Percentiles rank a stretch among this genome's conserved stretches.
phyloP scores from a whole-genome alignment of 257 asterid genomes.

The Solanum verrucosum region DNA sequence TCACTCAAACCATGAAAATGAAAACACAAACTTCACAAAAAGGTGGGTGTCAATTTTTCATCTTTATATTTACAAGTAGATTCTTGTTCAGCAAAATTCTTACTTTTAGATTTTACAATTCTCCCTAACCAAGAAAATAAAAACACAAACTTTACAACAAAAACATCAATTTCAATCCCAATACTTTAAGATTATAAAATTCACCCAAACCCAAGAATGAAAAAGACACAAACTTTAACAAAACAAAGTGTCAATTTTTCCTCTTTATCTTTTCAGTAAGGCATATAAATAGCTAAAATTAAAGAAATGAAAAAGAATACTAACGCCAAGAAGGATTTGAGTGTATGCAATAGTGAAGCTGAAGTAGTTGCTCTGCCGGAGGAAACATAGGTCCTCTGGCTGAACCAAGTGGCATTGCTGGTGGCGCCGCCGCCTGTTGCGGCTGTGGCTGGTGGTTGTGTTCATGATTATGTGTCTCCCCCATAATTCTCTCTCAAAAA shows the following conservation, averaged over 20 bases:
- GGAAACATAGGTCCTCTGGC: constrained; percentile 77
- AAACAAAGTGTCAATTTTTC: not conserved
- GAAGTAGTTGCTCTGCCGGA: constrained; percentile 89
- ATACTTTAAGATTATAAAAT: not conserved
- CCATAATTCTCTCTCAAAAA: constrained; percentile 36
- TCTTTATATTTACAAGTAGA: not conserved
- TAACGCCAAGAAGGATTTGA: constrained; percentile 91
- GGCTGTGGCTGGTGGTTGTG: constrained; percentile 36
- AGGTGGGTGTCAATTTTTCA: not conserved
- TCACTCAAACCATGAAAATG: not conserved
- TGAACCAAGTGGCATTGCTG: constrained; percentile 66
- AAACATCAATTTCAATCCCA: not conserved
- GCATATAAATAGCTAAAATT: not conserved
- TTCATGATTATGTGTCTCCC: constrained; percentile 50
- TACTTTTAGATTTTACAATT: not conserved
- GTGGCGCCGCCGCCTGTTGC: constrained; percentile 35
- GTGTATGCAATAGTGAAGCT: constrained; percentile 95
- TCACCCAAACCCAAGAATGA: not conserved
- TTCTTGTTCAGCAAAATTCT: not conserved
- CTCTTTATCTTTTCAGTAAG: not conserved
- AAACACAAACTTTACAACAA: not conserved
- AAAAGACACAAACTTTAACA: not conserved
- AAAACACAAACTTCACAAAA: not conserved
- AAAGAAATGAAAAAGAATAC: constrained; percentile 5
- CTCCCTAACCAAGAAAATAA: not conserved